Evolutionary conservation across 495 filamentous ascomycete species (phyloP).

Genomic region (Lasiosphaeria miniovina): DNA sequence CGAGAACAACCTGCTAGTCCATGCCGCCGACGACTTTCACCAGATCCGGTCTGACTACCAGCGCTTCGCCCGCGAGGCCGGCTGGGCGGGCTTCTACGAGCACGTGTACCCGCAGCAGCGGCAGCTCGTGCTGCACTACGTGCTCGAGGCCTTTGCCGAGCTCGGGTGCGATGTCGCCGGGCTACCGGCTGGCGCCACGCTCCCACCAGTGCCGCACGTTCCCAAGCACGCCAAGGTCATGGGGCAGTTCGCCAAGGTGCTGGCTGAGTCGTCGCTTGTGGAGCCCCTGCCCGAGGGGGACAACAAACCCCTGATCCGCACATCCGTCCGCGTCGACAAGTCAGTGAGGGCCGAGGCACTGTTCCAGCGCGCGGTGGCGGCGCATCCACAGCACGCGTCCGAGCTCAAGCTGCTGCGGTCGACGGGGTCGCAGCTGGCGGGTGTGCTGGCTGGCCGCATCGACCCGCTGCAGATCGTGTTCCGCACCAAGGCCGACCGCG

Average conservation of each 20-base stretch:
- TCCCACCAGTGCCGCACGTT: background rate
- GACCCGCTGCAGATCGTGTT: constrained; percentile 15
- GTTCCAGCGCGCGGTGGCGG: background rate
- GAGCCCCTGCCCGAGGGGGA: constrained; percentile 19
- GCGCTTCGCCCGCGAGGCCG: background rate
- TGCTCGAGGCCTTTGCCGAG: constrained; percentile 37
- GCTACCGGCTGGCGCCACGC: background rate
- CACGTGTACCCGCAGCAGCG: constrained; percentile 34
- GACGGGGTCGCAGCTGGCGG: constrained; percentile 16
- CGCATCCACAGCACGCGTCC: background rate
- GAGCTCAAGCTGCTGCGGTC: background rate
- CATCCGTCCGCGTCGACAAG: background rate
- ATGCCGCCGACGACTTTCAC: background rate
- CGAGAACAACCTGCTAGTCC: background rate
- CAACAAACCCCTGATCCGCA: constrained; percentile 12
- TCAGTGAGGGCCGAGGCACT: background rate
- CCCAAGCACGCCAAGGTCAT: no score
- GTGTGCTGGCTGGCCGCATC: constrained; percentile 6
- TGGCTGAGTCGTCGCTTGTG: constrained; percentile 25
- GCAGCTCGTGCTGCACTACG: constrained; percentile 36
- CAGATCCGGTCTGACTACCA: constrained; percentile 1
- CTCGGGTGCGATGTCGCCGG: constrained; percentile 19
- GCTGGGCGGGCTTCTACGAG: constrained; percentile 26
- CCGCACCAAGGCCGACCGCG: background rate
- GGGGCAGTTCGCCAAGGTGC: constrained; percentile 24